phyloP scores from a whole-genome alignment of 1,284 basidiomycete species.

The Pascua sp. region DNA sequence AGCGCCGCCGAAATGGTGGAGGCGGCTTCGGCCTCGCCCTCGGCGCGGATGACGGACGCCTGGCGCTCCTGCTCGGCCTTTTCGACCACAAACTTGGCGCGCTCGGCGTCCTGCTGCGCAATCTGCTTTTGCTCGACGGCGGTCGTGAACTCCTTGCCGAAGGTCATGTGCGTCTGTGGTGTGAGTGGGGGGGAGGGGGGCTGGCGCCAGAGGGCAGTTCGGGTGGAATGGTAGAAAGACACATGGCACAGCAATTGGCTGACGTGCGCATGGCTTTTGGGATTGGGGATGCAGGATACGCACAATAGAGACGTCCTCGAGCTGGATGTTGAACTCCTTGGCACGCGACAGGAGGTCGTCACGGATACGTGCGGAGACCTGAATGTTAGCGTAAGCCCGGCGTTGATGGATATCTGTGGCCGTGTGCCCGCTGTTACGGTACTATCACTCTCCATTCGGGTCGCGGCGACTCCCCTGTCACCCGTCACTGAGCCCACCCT shows the following conservation, averaged over 20 bases:
- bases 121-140: constrained; percentile 90
- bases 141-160: constrained; percentile 56
- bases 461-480: too few species aligned
- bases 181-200: not conserved
- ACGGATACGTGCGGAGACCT: constrained; percentile 2
- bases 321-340: constrained; percentile 89
- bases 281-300: not conserved
- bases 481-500: too few species aligned
- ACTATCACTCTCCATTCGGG: too few species aligned
- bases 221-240: too few species aligned
- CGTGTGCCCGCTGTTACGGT: too few species aligned
- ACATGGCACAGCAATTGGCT: not conserved
- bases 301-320: constrained; percentile 93
- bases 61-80: constrained; percentile 96
- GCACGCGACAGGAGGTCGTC: constrained; percentile 90
- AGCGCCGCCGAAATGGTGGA: constrained; percentile 82
- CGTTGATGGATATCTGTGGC: too few species aligned
- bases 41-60: constrained; percentile 94
- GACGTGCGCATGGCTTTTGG: not conserved
- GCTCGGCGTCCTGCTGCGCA: constrained; percentile 76
- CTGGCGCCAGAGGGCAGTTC: too few species aligned
- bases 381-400: not conserved
- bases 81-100: constrained; percentile 98
- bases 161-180: constrained; percentile 80
- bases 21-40: constrained; percentile 97